A percentile compares a stretch with the other conserved stretches of the same genome.
These are phyloP conservation scores for Apiospora phragmitis DNA, from an alignment of 2,329 filamentous ascomycete species.

Conservation along the genomic window DNA sequence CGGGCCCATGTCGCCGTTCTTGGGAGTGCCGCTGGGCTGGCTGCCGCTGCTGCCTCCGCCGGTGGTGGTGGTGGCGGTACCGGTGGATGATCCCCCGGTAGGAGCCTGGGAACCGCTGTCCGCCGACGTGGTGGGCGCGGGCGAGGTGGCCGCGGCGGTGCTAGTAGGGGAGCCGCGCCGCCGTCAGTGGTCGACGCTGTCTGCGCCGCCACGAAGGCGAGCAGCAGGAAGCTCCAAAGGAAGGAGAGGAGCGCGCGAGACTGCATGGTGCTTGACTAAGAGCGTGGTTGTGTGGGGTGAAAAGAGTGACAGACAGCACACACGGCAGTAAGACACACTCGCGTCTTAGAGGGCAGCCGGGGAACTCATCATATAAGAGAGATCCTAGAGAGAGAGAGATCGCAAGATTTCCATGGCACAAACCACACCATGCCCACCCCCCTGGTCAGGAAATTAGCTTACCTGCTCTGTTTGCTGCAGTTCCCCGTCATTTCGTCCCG, in stretches of 20 bases:
- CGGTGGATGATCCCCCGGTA: not conserved
- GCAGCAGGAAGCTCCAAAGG: conserved; percentile 31
- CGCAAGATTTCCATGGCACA: conserved; percentile 4
- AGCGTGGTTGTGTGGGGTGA: conserved; percentile 16
- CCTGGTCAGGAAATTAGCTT: conserved; percentile 4
- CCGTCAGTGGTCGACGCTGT: conserved; percentile 28
- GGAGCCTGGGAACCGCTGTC: not conserved
- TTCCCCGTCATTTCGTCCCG: conserved; percentile 21
- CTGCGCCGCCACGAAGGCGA: conserved; percentile 33
- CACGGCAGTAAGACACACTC: not conserved
- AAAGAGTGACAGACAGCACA: conserved; percentile 15
- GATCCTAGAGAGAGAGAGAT: conserved; percentile 6
- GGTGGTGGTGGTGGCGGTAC: conserved; percentile 18
- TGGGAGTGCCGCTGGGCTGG: conserved; percentile 18
- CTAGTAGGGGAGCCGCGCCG: conserved; percentile 18
- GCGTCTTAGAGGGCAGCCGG: not conserved
- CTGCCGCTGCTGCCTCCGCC: conserved; percentile 21
- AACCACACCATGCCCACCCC: conserved; percentile 8
- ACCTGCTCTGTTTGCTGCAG: conserved; percentile 14
- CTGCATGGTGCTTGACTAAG: conserved; percentile 21
- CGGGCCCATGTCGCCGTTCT: conserved; percentile 31
- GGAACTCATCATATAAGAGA: conserved; percentile 24
- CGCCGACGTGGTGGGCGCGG: conserved; percentile 17
- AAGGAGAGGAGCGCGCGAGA: conserved; percentile 24
- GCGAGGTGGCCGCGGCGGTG: conserved; percentile 14